Percentiles rank a stretch among this genome's conserved stretches.
These are phyloP conservation scores for Exophiala alcalophila DNA, from an alignment of 2,329 filamentous ascomycete species.

Conservation along the genomic window DNA sequence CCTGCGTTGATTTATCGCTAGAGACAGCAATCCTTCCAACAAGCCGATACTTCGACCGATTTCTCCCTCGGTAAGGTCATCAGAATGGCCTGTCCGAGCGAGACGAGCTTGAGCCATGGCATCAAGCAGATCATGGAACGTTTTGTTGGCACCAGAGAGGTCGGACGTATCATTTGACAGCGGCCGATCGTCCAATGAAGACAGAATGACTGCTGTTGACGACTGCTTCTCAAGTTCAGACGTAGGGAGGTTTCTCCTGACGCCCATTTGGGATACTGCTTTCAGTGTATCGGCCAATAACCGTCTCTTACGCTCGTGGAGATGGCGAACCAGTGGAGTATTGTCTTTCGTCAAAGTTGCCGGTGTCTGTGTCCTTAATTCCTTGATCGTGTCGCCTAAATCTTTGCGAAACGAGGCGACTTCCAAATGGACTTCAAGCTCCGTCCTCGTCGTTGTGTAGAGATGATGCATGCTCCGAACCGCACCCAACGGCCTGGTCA, in stretches of 20 bases:
- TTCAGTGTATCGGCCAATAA: slow-evolving; percentile 86
- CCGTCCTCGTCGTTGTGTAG: slow-evolving; percentile 51
- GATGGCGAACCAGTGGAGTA: slow-evolving; percentile 76
- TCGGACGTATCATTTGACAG: slow-evolving; percentile 26
- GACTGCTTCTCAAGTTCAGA: slow-evolving; percentile 71
- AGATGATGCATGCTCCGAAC: slow-evolving; percentile 70
- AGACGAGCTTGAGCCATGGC: slow-evolving; percentile 66
- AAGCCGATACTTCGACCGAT: slow-evolving; percentile 75
- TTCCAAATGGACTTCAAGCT: slow-evolving; percentile 56
- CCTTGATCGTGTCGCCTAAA: slow-evolving; percentile 64
- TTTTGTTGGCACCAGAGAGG: slow-evolving; percentile 58
- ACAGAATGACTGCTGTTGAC: slow-evolving; percentile 67
- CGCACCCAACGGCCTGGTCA: slow-evolving; percentile 68
- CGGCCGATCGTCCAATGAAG: slow-evolving; percentile 49
- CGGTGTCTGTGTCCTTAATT: slow-evolving; percentile 82
- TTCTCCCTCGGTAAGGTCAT: slow-evolving; percentile 79
- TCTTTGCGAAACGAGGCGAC: slow-evolving; percentile 68
- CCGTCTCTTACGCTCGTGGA: slow-evolving; percentile 86
- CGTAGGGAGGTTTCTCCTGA: slow-evolving; percentile 76
- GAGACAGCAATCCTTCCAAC: slow-evolving; percentile 76
- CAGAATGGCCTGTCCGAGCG: slow-evolving; percentile 69
- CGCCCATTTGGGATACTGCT: slow-evolving; percentile 80
- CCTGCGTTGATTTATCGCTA: slow-evolving; percentile 41
- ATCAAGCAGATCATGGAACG: slow-evolving; percentile 77
- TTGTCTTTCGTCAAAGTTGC: slow-evolving; percentile 80